Conservation (phyloP, 208 protist species). For the Trypanosomatidae sp. region DNA sequence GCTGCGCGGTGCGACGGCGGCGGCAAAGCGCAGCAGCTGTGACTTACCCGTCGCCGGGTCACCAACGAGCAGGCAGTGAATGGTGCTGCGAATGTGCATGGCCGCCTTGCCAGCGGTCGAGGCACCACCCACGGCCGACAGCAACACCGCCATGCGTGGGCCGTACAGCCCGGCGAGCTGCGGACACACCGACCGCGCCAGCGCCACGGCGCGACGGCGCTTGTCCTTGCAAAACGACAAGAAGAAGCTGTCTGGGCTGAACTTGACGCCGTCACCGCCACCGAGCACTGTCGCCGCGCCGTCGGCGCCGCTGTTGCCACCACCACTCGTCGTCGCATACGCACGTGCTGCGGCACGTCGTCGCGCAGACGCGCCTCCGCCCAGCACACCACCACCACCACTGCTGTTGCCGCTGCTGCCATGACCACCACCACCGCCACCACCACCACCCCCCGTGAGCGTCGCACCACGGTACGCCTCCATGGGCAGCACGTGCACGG, state of each 20-base stretch:
- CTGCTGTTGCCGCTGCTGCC: too few relatives aligned
- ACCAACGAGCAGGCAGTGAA: constrained; percentile 97
- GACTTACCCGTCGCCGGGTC: constrained; percentile 98
- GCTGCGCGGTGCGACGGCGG: constrained; percentile 61
- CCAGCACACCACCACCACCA: too few relatives aligned
- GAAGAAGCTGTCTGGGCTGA: constrained; percentile 71
- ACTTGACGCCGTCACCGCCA: constrained; percentile 38
- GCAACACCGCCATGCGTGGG: constrained; percentile 61
- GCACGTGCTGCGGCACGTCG: constrained; percentile 8
- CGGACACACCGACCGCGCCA: constrained; percentile 47
- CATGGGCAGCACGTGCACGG: constrained; percentile 60
- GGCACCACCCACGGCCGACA: constrained; percentile 54
- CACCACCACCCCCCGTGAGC: constrained; percentile 3
- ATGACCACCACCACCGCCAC: too few relatives aligned
- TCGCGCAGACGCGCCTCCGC: too few relatives aligned
- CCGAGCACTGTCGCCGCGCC: constrained; percentile 4
- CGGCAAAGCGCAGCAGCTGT: constrained; percentile 79
- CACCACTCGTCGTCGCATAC: too few relatives aligned
- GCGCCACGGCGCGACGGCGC: constrained; percentile 23
- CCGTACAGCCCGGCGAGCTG: constrained; percentile 74
- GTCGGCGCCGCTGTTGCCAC: too few relatives aligned
- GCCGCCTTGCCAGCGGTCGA: constrained; percentile 36
- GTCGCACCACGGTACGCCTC: constrained; percentile 58
- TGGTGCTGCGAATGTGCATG: constrained; percentile 82
- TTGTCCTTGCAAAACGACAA: constrained; percentile 33